Percentiles rank a stretch among this genome's conserved stretches.
Evolutionary conservation across 192 early-diverging fungal genomes (phyloP).

Genomic region (Funneliformis geosporum): DNA sequence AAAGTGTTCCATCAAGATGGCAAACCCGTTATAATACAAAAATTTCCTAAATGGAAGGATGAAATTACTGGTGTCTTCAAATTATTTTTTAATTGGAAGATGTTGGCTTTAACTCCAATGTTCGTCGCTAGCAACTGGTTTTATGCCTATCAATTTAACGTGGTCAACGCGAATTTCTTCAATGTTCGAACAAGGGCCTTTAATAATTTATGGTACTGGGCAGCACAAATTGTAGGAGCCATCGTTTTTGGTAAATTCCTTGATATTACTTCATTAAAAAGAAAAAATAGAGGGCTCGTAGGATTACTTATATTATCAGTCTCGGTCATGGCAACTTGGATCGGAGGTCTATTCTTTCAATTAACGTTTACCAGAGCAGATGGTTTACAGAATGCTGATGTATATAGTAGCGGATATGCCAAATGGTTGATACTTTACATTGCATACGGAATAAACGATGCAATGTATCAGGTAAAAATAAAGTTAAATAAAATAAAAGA

Average conservation of each 20-base stretch:
- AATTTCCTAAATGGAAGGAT: slow-evolving; percentile 66
- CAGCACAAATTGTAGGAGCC: slow-evolving; percentile 71
- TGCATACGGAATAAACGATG: slow-evolving; percentile 76
- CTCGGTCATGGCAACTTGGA: slow-evolving; percentile 64
- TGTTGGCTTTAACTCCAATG: slow-evolving; percentile 69
- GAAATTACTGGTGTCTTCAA: slow-evolving; percentile 55
- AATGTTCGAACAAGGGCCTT: slow-evolving; percentile 68
- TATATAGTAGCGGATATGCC: slow-evolving; percentile 41
- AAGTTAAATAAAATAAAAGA: not conserved
- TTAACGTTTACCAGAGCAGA: slow-evolving; percentile 46
- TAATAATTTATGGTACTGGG: slow-evolving; percentile 79
- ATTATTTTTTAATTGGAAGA: slow-evolving; percentile 65
- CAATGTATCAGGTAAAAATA: slow-evolving; percentile 71
- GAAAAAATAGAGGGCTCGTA: slow-evolving; percentile 64
- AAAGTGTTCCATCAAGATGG: slow-evolving; percentile 73
- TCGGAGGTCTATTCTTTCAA: slow-evolving; percentile 65
- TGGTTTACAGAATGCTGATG: slow-evolving; percentile 46
- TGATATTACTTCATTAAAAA: slow-evolving; percentile 56
- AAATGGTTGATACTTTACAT: slow-evolving; percentile 71
- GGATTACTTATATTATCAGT: slow-evolving; percentile 53
- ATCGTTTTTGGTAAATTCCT: slow-evolving; percentile 66
- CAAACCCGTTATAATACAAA: slow-evolving; percentile 62
- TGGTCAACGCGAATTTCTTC: slow-evolving; percentile 66
- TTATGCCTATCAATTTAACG: slow-evolving; percentile 68
- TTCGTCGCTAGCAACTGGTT: slow-evolving; percentile 79